Evolutionary conservation across 495 filamentous ascomycete genomes (phyloP).

Genomic region (Aspergillus incahuasiensis): DNA sequence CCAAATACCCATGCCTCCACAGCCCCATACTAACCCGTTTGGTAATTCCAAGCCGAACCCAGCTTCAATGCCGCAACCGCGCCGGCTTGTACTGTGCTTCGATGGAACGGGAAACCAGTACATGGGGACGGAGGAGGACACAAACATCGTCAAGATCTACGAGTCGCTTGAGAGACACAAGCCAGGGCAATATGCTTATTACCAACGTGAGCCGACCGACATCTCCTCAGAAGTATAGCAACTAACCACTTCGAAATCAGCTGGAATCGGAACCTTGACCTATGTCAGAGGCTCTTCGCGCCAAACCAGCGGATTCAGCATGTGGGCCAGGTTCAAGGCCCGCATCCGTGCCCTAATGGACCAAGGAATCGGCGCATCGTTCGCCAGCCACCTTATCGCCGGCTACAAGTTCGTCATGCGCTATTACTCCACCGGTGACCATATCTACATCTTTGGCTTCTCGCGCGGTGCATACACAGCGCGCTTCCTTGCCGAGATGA

Average conservation of each 20-base stretch:
- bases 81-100: conserved; percentile 15
- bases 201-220: conserved; percentile 10
- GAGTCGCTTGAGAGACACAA: conserved; percentile 12
- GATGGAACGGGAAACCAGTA: conserved; percentile 19
- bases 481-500: conserved; percentile 77
- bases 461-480: conserved; percentile 77
- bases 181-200: conserved; percentile 11
- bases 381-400: conserved; percentile 72
- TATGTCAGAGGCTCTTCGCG: conserved; percentile 10
- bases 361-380: conserved; percentile 62
- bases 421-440: conserved; percentile 68
- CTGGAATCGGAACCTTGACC: conserved; percentile 16
- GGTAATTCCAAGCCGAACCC: not conserved
- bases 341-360: conserved; percentile 6
- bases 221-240: not conserved
- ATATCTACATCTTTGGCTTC: conserved; percentile 78
- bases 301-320: conserved; percentile 1
- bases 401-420: conserved; percentile 87
- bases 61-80: conserved; percentile 1
- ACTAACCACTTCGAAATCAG: not conserved
- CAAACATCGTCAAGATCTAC: conserved; percentile 18
- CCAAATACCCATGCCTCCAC: conserved; percentile 3
- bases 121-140: conserved; percentile 12
- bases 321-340: conserved; percentile 3
- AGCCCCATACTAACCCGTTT: not conserved